Evolutionary conservation across 2,329 filamentous ascomycete species (phyloP).

Genomic region (Nemania sp.): DNA sequence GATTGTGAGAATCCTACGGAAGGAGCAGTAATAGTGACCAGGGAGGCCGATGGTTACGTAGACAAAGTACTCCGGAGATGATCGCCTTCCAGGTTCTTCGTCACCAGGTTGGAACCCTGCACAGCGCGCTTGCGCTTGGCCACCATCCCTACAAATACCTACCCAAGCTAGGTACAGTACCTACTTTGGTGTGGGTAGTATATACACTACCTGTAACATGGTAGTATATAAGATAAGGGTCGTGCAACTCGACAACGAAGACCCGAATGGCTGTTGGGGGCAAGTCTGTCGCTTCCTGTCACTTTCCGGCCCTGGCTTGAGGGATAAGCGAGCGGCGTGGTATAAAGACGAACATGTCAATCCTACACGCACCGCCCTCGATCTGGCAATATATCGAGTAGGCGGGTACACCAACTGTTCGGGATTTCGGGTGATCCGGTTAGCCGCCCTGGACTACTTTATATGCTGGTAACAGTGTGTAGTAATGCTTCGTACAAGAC

Average conservation of each 20-base stretch:
- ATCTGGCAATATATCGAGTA: not conserved
- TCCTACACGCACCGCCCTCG: slow-evolving; percentile 20
- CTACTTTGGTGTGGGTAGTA: no score
- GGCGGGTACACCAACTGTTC: not conserved
- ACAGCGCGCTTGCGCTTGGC: slow-evolving; percentile 35
- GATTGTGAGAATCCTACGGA: no score
- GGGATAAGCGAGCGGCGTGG: slow-evolving; percentile 27
- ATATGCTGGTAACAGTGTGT: no score
- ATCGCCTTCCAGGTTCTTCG: slow-evolving; percentile 19
- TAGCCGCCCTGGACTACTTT: slow-evolving; percentile 26
- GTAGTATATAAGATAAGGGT: no score
- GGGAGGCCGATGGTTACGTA: no score
- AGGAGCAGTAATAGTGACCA: no score
- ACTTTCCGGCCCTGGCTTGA: slow-evolving; percentile 24
- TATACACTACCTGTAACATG: no score
- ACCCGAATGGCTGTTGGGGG: slow-evolving; percentile 13
- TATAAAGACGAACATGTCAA: slow-evolving; percentile 2
- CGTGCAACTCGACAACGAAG: no score
- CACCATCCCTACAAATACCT: not conserved
- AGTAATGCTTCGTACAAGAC: no score
- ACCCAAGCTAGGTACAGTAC: not conserved
- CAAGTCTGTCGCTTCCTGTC: not conserved
- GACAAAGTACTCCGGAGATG: not conserved
- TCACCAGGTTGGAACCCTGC: slow-evolving; percentile 22
- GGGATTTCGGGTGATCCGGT: slow-evolving; percentile 18